Evolutionary conservation across 1,139 yeast species (phyloP).

Genomic region (Saccharomyces uvarum): DNA sequence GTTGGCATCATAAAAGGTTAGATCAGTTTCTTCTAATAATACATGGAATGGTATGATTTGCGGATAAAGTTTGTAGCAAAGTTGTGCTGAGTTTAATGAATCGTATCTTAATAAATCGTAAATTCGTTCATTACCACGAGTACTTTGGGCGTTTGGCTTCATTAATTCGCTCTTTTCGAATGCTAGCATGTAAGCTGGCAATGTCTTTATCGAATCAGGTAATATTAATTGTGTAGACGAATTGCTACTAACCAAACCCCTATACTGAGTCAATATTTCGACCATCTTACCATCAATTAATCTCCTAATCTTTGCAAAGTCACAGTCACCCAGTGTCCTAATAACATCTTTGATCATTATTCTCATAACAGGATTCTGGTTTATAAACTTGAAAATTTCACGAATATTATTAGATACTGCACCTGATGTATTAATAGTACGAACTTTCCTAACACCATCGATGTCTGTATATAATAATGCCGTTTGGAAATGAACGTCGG

Average conservation of each 20-base stretch:
- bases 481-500: slow-evolving; percentile 85
- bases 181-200: slow-evolving; percentile 62
- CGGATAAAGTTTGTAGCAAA: slow-evolving; percentile 71
- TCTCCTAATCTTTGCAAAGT: slow-evolving; percentile 56
- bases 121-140: slow-evolving; percentile 54
- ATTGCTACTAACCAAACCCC: slow-evolving; percentile 45
- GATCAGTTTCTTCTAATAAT: slow-evolving; percentile 46
- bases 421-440: slow-evolving; percentile 75
- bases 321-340: slow-evolving; percentile 50
- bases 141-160: slow-evolving; percentile 40
- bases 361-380: slow-evolving; percentile 69
- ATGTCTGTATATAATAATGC: slow-evolving; percentile 78
- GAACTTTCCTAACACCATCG: slow-evolving; percentile 69
- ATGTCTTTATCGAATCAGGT: slow-evolving; percentile 72
- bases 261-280: slow-evolving; percentile 70
- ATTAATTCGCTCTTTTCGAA: slow-evolving; percentile 64
- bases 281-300: slow-evolving; percentile 58
- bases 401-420: slow-evolving; percentile 70
- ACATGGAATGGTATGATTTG: slow-evolving; percentile 69
- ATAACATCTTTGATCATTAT: slow-evolving; percentile 68
- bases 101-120: slow-evolving; percentile 49
- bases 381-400: slow-evolving; percentile 75
- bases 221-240: slow-evolving; percentile 60
- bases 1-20: slow-evolving; percentile 40
- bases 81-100: slow-evolving; percentile 49